These are phyloP conservation scores for Gryganskiella cystojenkinii DNA, from an alignment of 192 early-diverging fungal genomes.

Conservation along the genomic window DNA sequence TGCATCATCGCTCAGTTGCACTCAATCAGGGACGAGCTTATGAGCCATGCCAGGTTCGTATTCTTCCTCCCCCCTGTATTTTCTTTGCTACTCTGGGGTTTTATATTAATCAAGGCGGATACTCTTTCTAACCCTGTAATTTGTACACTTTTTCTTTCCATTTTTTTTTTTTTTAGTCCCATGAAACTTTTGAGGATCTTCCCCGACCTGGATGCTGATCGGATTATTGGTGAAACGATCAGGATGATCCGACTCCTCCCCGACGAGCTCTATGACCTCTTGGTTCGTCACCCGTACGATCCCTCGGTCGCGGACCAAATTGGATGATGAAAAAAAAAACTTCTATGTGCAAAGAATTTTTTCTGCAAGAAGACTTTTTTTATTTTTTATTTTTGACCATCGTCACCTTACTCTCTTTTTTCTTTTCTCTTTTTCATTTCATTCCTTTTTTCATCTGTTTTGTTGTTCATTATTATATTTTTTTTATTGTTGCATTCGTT, in stretches of 20 bases:
- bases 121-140: not conserved
- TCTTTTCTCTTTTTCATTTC: not conserved
- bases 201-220: conserved; percentile 71
- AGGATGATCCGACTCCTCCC: conserved; percentile 68
- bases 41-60: conserved; percentile 71
- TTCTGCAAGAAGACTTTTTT: not conserved
- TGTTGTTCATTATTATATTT: not conserved
- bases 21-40: conserved; percentile 77
- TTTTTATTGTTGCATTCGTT: not conserved
- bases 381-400: not conserved
- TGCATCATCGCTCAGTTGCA: conserved; percentile 89
- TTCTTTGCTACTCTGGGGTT: not conserved
- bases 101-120: not conserved
- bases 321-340: conserved; percentile 6
- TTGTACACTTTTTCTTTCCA: not conserved
- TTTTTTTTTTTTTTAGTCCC: conserved; percentile 55
- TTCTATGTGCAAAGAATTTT: not conserved
- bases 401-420: not conserved
- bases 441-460: not conserved
- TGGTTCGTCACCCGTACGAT: conserved; percentile 84
- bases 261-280: conserved; percentile 76
- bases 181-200: conserved; percentile 77
- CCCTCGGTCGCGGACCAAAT: conserved; percentile 60
- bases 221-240: conserved; percentile 67
- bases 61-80: not conserved